Evolutionary conservation across 768 basidiomycete genomes (phyloP).

Genomic region (Lactifluus subvellereus): DNA sequence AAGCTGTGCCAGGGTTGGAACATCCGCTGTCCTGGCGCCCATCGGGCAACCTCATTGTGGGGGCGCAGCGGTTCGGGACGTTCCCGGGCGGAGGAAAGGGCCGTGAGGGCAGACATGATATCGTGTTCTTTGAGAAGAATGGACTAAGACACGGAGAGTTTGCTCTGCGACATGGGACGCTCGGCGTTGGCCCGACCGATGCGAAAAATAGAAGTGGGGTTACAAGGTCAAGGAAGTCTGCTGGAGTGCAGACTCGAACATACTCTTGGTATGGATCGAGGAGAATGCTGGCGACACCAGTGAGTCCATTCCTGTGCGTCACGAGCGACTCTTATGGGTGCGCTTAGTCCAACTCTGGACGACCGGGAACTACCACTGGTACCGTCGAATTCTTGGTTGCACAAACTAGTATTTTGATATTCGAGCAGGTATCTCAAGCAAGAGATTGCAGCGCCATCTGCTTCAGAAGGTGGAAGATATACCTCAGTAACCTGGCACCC

Average conservation of each 20-base stretch:
- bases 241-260: constrained; percentile 87
- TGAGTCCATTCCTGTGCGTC: constrained; percentile 34
- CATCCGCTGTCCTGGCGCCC: constrained; percentile 80
- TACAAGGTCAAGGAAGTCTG: constrained; percentile 68
- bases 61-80: constrained; percentile 70
- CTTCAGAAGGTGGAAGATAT: constrained; percentile 45
- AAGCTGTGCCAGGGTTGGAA: constrained; percentile 78
- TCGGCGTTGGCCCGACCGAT: constrained; percentile 24
- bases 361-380: constrained; percentile 94
- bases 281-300: constrained; percentile 61
- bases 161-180: constrained; percentile 42
- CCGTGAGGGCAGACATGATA: constrained; percentile 66
- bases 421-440: constrained; percentile 83
- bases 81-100: constrained; percentile 64
- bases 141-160: constrained; percentile 92
- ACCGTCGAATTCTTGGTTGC: constrained; percentile 9
- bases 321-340: neutral
- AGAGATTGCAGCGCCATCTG: constrained; percentile 49
- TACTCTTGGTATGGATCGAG: constrained; percentile 83
- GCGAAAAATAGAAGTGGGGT: constrained; percentile 45
- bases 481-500: constrained; percentile 84
- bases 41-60: constrained; percentile 78
- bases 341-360: constrained; percentile 89
- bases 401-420: constrained; percentile 8
- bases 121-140: constrained; percentile 95